phyloP scores from a whole-genome alignment of 352 stramenopile species.

The Globisporangium heterothallicum region DNA sequence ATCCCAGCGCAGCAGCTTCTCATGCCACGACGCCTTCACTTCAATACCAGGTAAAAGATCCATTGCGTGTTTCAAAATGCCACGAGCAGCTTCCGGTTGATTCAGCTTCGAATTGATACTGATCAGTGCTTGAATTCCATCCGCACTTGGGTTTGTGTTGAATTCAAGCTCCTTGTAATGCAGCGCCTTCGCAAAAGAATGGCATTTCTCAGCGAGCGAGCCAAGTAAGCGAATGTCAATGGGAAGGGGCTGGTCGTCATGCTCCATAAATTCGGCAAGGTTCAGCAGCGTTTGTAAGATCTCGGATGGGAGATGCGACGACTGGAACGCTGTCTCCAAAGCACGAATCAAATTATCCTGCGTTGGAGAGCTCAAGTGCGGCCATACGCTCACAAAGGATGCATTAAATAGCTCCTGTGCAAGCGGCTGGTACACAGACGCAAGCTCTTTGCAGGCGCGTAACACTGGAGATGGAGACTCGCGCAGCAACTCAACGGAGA shows the following conservation, averaged over 20 bases:
- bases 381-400: constrained; percentile 98
- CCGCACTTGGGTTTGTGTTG: constrained; percentile 82
- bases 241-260: constrained; percentile 94
- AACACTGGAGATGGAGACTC: constrained; percentile 96
- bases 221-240: constrained; percentile 97
- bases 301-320: constrained; percentile 91
- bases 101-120: constrained; percentile 98
- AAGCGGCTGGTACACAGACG: constrained; percentile 97
- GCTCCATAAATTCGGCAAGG: constrained; percentile 99
- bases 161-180: constrained; percentile 99
- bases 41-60: constrained; percentile 70
- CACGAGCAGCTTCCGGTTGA: constrained; percentile 96
- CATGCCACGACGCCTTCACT: constrained; percentile 96
- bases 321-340: constrained; percentile 94
- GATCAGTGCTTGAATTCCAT: constrained; percentile 97
- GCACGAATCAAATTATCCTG: constrained; percentile 93
- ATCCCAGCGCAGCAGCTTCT: constrained; percentile 97
- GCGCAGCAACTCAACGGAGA: constrained; percentile 96
- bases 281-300: constrained; percentile 98
- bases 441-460: constrained; percentile 92
- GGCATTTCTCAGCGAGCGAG: constrained; percentile 95
- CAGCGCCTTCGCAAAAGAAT: constrained; percentile 98
- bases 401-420: constrained; percentile 98
- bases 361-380: constrained; percentile 88
- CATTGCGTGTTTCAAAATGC: constrained; percentile 94